Evolutionary conservation across 1,284 basidiomycete genomes (phyloP).

Genomic region (Pterula multifida): DNA sequence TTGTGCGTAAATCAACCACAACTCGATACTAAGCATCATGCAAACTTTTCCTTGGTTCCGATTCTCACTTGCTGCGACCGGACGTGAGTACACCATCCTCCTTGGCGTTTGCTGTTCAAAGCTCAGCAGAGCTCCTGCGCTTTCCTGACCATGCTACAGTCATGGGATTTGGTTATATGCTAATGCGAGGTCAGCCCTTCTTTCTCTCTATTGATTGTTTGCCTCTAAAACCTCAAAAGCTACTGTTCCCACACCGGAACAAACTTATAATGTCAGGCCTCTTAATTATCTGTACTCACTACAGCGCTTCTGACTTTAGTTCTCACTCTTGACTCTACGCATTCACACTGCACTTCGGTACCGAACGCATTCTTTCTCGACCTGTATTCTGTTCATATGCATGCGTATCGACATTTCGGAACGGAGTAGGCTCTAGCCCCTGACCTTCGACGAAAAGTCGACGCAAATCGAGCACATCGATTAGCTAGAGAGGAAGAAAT

Average conservation of each 20-base stretch:
- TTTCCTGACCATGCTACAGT: conserved; percentile 31
- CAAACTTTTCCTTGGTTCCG: conserved; percentile 40
- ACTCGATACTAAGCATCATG: conserved; percentile 15
- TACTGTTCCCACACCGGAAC: conserved; percentile 5
- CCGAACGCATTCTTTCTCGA: too few species aligned
- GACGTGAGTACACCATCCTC: conserved; percentile 27
- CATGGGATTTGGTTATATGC: conserved; percentile 44
- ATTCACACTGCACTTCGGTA: too few species aligned
- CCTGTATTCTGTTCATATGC: too few species aligned
- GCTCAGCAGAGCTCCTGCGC: not conserved
- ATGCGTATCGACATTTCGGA: not conserved
- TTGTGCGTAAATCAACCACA: too few species aligned
- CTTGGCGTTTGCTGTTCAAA: conserved; percentile 7
- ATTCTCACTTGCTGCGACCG: conserved; percentile 30
- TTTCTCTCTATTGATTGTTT: conserved; percentile 1
- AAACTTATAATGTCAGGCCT: not conserved
- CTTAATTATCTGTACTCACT: not conserved
- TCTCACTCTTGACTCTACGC: too few species aligned
- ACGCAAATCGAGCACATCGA: conserved; percentile 45
- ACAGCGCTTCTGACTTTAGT: too few species aligned
- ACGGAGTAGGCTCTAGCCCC: conserved; percentile 47
- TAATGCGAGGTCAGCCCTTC: conserved; percentile 48
- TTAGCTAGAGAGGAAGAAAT: conserved; percentile 42
- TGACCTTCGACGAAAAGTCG: conserved; percentile 54
- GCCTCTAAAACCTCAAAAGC: not conserved